Conservation (phyloP, 805 yeast genomes). For the Ogataea degrootiae region DNA sequence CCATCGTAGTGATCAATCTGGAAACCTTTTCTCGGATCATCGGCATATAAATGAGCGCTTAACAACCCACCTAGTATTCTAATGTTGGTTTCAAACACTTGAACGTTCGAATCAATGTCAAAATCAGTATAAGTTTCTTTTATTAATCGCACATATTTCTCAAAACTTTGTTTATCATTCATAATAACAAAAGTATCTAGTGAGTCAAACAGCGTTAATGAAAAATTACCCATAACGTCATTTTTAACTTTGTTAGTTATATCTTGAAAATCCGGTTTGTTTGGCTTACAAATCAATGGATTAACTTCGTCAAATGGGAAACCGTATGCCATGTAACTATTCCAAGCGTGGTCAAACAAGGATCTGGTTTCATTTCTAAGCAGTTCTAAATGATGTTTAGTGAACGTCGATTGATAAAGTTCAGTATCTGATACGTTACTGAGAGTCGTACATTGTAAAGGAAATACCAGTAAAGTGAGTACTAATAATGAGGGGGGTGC, state of each 20-base stretch:
- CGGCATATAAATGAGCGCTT: conserved; percentile 71
- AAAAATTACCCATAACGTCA: conserved; percentile 82
- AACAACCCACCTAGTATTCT: conserved; percentile 78
- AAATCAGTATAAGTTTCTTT: conserved; percentile 39
- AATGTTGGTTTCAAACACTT: conserved; percentile 84
- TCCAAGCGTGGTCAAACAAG: conserved; percentile 73
- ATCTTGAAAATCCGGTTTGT: conserved; percentile 57
- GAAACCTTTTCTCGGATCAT: conserved; percentile 42
- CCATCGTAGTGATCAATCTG: conserved; percentile 55
- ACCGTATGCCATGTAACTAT: conserved; percentile 60
- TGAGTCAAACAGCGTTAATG: conserved; percentile 74
- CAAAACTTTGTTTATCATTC: conserved; percentile 56
- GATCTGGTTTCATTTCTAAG: conserved; percentile 42
- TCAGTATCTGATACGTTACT: conserved; percentile 10
- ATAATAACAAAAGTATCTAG: conserved; percentile 74
- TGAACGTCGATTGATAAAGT: conserved; percentile 24
- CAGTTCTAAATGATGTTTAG: conserved; percentile 16
- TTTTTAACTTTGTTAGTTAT: conserved; percentile 55
- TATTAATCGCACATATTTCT: conserved; percentile 38
- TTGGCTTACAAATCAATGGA: conserved; percentile 68
- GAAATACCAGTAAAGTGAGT: no score
- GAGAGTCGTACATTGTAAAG: no score
- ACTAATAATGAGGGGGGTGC: no score
- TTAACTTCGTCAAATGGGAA: conserved; percentile 79
- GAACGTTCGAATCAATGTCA: conserved; percentile 65